phyloP scores from a whole-genome alignment of 192 early-diverging fungal species.

The Funneliformis geosporum region DNA sequence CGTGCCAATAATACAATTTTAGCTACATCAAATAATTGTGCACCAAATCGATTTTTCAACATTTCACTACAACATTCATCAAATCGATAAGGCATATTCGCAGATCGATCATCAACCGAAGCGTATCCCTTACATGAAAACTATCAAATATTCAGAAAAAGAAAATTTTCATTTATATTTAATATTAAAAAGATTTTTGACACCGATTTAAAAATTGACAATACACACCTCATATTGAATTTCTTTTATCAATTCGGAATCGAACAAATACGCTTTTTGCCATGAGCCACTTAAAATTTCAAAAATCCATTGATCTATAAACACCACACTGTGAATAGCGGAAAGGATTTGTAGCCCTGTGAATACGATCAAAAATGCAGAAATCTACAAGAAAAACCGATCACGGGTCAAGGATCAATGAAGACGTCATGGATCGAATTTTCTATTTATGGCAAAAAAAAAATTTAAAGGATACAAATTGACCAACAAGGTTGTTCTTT shows the following conservation, averaged over 20 bases:
- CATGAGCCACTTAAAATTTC: not conserved
- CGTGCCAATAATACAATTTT: conserved; percentile 10
- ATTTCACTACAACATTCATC: not conserved
- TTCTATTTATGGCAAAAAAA: not conserved
- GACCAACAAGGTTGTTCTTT: conserved; percentile 11
- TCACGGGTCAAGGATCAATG: not conserved
- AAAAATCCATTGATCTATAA: conserved; percentile 10
- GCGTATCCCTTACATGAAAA: conserved; percentile 16
- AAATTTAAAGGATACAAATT: conserved; percentile 13
- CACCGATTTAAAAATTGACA: not conserved
- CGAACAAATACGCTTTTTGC: not conserved
- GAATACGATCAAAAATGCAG: conserved; percentile 2
- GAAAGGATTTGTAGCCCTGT: not conserved
- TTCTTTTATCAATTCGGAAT: conserved; percentile 7
- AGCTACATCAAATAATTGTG: conserved; percentile 11
- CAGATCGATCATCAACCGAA: not conserved
- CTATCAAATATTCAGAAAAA: not conserved
- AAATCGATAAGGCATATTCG: not conserved
- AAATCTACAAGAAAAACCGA: not conserved
- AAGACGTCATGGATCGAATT: not conserved
- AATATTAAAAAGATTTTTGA: not conserved
- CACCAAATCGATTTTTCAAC: not conserved
- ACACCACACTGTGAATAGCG: not conserved
- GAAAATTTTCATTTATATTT: not conserved
- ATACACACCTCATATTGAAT: conserved; percentile 12